A percentile compares a stretch with the other conserved stretches of the same genome.
Evolutionary conservation across 2,329 filamentous ascomycete species (phyloP).

Genomic region (Penicillium crustosum): DNA sequence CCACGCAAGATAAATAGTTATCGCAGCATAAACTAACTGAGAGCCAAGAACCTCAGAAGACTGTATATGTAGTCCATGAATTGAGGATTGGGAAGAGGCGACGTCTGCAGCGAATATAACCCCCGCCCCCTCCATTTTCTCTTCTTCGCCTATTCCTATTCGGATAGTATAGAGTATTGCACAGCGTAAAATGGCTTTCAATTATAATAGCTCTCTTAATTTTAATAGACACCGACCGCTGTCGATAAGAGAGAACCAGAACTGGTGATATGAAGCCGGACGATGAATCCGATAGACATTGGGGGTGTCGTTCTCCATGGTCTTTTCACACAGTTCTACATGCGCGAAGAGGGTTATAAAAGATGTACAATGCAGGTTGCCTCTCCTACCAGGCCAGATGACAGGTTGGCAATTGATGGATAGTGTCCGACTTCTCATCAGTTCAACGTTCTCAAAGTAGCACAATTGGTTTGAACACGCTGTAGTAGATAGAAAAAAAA

Average conservation of each 20-base stretch:
- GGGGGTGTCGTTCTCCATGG: too few relatives aligned
- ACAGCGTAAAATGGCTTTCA: too few relatives aligned
- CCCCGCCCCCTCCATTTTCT: background rate
- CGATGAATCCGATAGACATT: too few relatives aligned
- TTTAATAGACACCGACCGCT: too few relatives aligned
- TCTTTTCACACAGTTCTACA: too few relatives aligned
- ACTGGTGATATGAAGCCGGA: too few relatives aligned
- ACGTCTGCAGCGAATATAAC: background rate
- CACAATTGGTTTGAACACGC: background rate
- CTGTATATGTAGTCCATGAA: background rate
- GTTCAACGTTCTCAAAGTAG: background rate
- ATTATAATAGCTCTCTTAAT: too few relatives aligned
- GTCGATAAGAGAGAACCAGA: too few relatives aligned
- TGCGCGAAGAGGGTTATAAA: background rate
- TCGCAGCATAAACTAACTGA: background rate
- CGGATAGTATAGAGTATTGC: too few relatives aligned
- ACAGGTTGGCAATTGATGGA: background rate
- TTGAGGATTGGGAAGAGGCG: background rate
- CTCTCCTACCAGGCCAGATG: background rate
- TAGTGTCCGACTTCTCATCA: background rate
- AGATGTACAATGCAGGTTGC: background rate
- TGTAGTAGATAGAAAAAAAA: background rate
- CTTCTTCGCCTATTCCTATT: background rate
- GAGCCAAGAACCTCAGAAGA: background rate
- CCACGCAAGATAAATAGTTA: background rate